A percentile compares a stretch with the other conserved stretches of the same genome.
Conservation (phyloP, 1,284 basidiomycete species). For the Cutaneotrichosporon cavernicola region DNA sequence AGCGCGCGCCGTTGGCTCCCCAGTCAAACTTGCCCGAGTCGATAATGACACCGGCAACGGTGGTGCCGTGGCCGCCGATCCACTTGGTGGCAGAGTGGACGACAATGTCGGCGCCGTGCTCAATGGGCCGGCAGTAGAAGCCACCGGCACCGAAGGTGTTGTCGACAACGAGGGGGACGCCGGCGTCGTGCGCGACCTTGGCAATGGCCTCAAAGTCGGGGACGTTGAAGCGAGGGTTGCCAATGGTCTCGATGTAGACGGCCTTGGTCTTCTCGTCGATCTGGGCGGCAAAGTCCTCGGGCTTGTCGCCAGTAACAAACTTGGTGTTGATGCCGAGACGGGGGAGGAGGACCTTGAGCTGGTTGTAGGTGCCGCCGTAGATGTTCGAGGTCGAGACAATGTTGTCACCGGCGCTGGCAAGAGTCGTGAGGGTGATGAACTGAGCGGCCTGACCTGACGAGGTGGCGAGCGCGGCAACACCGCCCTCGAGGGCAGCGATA, state of each 20-base stretch:
- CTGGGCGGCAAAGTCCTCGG: constrained; percentile 67
- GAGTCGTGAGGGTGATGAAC: constrained; percentile 68
- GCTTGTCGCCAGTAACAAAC: constrained; percentile 65
- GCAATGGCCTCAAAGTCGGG: constrained; percentile 70
- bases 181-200: constrained; percentile 56
- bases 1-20: constrained; percentile 75
- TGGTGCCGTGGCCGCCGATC: constrained; percentile 87
- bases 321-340: constrained; percentile 67
- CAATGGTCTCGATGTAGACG: constrained; percentile 78
- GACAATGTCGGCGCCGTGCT: constrained; percentile 73
- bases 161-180: constrained; percentile 60
- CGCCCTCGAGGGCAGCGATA: constrained; percentile 78
- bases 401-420: constrained; percentile 73
- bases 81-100: constrained; percentile 87
- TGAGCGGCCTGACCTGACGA: constrained; percentile 79
- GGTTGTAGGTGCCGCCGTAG: constrained; percentile 80
- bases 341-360: constrained; percentile 64
- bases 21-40: constrained; percentile 87
- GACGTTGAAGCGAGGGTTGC: constrained; percentile 79
- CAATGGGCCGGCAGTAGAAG: constrained; percentile 34
- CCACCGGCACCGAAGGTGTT: constrained; percentile 88
- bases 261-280: constrained; percentile 61
- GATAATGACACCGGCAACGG: constrained; percentile 78
- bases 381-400: constrained; percentile 70
- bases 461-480: constrained; percentile 73